Conservation (phyloP, 768 basidiomycete genomes). For the Epithele typhae region DNA sequence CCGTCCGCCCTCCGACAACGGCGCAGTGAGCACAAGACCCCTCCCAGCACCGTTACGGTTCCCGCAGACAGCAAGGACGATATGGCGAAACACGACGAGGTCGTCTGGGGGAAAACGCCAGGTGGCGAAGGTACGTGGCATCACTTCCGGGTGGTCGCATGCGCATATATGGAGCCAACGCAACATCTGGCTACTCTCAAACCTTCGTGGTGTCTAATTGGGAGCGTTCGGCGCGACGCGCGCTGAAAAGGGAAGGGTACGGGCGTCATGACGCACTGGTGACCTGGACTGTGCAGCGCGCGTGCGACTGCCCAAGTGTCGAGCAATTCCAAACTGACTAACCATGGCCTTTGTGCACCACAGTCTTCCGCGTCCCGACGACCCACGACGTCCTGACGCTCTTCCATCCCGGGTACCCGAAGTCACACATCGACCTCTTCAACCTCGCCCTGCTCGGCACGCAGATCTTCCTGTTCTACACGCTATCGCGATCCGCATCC, state of each 20-base stretch:
- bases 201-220: not conserved
- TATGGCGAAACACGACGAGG: slow-evolving; percentile 38
- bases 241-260: too few species aligned
- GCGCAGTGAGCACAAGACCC: slow-evolving; percentile 6
- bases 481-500: slow-evolving; percentile 52
- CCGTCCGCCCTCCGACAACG: slow-evolving; percentile 18
- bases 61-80: slow-evolving; percentile 5
- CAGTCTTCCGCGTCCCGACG: slow-evolving; percentile 91
- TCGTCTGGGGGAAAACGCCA: slow-evolving; percentile 89
- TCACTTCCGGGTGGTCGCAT: not conserved
- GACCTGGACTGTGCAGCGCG: not conserved
- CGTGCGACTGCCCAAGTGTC: slow-evolving; percentile 2
- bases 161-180: not conserved
- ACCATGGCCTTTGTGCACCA: not conserved
- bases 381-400: slow-evolving; percentile 89
- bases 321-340: not conserved
- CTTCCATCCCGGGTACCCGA: slow-evolving; percentile 77
- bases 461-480: slow-evolving; percentile 71
- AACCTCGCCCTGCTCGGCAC: slow-evolving; percentile 75
- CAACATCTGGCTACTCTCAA: too few species aligned
- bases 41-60: slow-evolving; percentile 6
- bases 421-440: slow-evolving; percentile 84
- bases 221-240: not conserved
- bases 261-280: not conserved
- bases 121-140: slow-evolving; percentile 62